Conservation (phyloP, 2,329 filamentous ascomycete species). For the Colletotrichum cordylinicola region DNA sequence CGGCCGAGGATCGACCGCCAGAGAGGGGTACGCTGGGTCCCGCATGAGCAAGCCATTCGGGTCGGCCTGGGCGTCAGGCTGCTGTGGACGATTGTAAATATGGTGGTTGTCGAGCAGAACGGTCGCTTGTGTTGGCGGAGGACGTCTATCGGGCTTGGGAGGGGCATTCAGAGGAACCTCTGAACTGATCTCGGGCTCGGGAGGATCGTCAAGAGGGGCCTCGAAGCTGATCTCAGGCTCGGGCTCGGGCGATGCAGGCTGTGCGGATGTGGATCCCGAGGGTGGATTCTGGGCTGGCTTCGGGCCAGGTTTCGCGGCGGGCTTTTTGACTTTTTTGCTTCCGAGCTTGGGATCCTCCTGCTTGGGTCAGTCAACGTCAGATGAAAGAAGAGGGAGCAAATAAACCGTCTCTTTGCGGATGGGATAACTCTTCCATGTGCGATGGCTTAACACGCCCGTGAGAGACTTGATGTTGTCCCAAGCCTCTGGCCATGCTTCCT, state of each 20-base stretch:
- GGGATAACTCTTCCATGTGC: neutral
- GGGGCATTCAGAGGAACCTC: neutral
- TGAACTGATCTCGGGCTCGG: neutral
- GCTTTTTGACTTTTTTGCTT: neutral
- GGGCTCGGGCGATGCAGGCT: neutral
- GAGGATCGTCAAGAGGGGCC: neutral
- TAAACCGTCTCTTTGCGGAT: neutral
- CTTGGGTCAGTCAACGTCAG: neutral
- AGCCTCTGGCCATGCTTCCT: neutral
- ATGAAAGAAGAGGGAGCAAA: neutral
- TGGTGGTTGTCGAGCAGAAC: neutral
- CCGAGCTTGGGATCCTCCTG: neutral
- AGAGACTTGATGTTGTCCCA: neutral
- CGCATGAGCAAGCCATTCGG: neutral
- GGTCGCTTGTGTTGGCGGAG: neutral
- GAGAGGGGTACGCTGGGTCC: neutral
- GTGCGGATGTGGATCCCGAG: neutral
- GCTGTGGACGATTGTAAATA: neutral
- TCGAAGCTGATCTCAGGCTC: too few relatives aligned
- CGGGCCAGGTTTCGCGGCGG: neutral
- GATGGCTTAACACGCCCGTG: neutral
- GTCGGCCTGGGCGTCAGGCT: neutral
- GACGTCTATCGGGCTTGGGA: neutral
- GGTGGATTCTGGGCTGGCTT: neutral
- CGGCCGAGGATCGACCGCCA: neutral